phyloP scores from a whole-genome alignment of 805 yeast genomes.

The Torulaspora microellipsoides region DNA sequence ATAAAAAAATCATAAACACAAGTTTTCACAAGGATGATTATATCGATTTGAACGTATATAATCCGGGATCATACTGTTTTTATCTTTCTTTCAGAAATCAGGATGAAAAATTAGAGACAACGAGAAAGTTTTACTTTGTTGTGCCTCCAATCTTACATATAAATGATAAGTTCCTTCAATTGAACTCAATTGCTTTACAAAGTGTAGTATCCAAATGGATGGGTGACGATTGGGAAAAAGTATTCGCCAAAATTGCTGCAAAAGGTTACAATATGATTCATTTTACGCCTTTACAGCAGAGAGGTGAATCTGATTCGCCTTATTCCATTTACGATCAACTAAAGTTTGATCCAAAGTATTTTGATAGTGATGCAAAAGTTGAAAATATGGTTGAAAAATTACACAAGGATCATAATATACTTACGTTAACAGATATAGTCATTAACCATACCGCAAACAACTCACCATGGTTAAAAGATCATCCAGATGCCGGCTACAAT shows the following conservation, averaged over 20 bases:
- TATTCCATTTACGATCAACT: conserved; percentile 88
- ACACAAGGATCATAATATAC: conserved; percentile 52
- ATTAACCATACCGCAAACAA: conserved; percentile 93
- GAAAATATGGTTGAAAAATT: conserved; percentile 43
- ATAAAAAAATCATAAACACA: conserved; percentile 46
- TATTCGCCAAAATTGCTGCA: conserved; percentile 54
- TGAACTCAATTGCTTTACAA: conserved; percentile 77
- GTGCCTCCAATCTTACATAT: conserved; percentile 73
- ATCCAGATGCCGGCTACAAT: conserved; percentile 90
- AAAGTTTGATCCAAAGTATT: conserved; percentile 61
- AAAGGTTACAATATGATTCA: conserved; percentile 96
- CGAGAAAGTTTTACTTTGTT: conserved; percentile 65
- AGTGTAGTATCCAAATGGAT: conserved; percentile 90
- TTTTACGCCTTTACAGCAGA: conserved; percentile 85
- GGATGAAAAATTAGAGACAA: conserved; percentile 38
- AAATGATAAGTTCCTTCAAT: conserved; percentile 52
- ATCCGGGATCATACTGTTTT: conserved; percentile 78
- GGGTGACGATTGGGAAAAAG: conserved; percentile 69
- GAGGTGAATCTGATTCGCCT: conserved; percentile 91
- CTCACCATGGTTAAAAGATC: conserved; percentile 76
- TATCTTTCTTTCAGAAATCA: conserved; percentile 54
- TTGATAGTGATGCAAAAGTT: conserved; percentile 55
- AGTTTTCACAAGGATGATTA: conserved; percentile 60
- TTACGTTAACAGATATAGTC: conserved; percentile 87
- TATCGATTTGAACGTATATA: conserved; percentile 55